phyloP scores from a whole-genome alignment of 1,139 yeast genomes.

The Geotrichum histeridarum region DNA sequence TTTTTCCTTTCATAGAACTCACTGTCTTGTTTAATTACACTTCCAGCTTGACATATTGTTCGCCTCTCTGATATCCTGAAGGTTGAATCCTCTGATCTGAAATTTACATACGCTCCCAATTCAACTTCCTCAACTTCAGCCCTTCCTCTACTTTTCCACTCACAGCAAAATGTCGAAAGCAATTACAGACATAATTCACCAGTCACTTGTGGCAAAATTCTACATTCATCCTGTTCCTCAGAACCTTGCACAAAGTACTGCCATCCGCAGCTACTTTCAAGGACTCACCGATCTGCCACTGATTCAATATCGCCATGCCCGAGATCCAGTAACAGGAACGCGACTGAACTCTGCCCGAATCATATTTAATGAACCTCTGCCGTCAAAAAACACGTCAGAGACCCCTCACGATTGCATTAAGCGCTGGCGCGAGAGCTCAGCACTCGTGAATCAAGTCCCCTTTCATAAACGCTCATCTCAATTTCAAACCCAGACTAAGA shows the following conservation, averaged over 20 bases:
- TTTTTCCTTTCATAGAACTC: too few relatives aligned
- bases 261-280: conserved; percentile 27
- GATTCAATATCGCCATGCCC: conserved; percentile 33
- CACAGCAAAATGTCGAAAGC: conserved; percentile 18
- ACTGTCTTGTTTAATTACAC: too few relatives aligned
- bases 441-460: conserved; percentile 9
- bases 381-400: neutral
- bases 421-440: neutral
- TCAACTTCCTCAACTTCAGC: neutral
- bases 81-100: neutral
- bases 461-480: neutral
- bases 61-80: neutral
- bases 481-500: neutral
- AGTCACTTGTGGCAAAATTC: conserved; percentile 31
- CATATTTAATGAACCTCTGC: conserved; percentile 30
- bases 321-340: conserved; percentile 36
- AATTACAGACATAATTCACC: conserved; percentile 21
- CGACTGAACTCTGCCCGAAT: conserved; percentile 30
- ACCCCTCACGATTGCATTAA: neutral
- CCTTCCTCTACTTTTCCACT: neutral
- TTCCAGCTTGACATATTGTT: neutral
- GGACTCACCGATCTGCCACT: conserved; percentile 22
- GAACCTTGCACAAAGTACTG: conserved; percentile 30
- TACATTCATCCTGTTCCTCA: conserved; percentile 31
- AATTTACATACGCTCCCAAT: neutral